These are phyloP conservation scores for Dryas alaskensis DNA, from an alignment of 306 rosid species.

Conservation along the genomic window DNA sequence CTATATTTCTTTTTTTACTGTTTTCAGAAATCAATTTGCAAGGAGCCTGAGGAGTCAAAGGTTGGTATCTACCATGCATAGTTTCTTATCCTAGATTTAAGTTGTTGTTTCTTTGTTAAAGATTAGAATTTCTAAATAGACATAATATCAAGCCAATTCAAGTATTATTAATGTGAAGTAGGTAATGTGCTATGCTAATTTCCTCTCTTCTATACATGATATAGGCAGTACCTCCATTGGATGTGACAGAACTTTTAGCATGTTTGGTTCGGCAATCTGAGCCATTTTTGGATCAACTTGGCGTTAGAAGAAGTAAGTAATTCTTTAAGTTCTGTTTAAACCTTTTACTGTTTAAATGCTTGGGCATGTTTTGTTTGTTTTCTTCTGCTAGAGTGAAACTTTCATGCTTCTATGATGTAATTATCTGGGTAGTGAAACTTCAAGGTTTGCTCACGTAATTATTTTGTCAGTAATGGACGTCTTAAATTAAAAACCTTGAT, in stretches of 20 bases:
- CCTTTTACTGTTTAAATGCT: background rate
- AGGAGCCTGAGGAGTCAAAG: constrained; percentile 76
- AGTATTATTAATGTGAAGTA: background rate
- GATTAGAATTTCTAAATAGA: background rate
- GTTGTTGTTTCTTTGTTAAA: background rate
- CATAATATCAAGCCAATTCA: background rate
- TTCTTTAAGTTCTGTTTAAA: constrained; percentile 9
- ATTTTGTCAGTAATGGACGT: background rate
- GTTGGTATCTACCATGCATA: constrained; percentile 39
- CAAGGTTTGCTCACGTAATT: background rate
- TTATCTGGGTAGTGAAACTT: background rate
- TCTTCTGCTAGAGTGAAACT: background rate
- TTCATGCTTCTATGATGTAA: background rate
- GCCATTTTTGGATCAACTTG: constrained; percentile 91
- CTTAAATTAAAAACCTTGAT: background rate
- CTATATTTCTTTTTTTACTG: constrained; percentile 6
- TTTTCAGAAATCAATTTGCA: constrained; percentile 78
- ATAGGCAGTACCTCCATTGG: constrained; percentile 89
- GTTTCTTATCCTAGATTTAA: background rate
- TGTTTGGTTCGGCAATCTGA: constrained; percentile 84
- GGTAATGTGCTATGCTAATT: constrained; percentile 22
- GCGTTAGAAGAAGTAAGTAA: constrained; percentile 64
- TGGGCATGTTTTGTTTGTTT: background rate
- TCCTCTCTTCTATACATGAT: constrained; percentile 22
- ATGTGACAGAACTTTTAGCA: constrained; percentile 90